Percentiles rank a stretch among this genome's conserved stretches.
Evolutionary conservation across 306 rosid species (phyloP).

Genomic region (Trichosanthes truncata): DNA sequence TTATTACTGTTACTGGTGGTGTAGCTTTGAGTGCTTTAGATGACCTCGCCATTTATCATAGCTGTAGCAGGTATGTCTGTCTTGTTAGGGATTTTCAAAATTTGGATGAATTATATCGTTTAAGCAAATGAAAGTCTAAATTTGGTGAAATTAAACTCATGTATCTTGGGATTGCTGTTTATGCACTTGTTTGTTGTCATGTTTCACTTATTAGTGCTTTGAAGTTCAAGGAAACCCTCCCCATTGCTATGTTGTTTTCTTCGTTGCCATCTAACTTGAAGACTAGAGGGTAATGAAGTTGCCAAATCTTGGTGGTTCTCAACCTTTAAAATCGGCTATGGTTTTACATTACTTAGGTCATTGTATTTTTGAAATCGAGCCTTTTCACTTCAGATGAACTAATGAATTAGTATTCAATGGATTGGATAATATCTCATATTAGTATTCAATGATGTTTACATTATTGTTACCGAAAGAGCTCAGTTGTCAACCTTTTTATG

Average conservation of each 20-base stretch:
- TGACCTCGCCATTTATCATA: conserved; percentile 72
- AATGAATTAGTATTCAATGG: background rate
- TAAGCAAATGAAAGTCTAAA: background rate
- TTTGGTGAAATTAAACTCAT: background rate
- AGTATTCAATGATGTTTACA: background rate
- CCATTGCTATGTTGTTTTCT: background rate
- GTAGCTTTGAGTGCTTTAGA: conserved; percentile 82
- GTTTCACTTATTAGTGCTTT: background rate
- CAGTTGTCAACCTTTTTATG: background rate
- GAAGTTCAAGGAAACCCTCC: background rate
- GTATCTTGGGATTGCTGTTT: background rate
- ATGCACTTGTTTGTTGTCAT: background rate
- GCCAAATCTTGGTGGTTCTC: background rate
- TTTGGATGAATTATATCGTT: background rate
- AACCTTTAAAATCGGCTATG: background rate
- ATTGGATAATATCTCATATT: background rate
- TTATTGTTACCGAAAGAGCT: background rate
- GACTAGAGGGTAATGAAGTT: background rate
- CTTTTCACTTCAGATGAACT: background rate
- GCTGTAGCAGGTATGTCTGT: conserved; percentile 62
- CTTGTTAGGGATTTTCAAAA: background rate
- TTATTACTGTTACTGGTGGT: conserved; percentile 69
- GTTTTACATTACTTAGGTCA: background rate
- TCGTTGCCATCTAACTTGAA: background rate
- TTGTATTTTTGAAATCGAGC: background rate